Conservation (phyloP, 1,139 yeast genomes). For the Geotrichum siamense region DNA sequence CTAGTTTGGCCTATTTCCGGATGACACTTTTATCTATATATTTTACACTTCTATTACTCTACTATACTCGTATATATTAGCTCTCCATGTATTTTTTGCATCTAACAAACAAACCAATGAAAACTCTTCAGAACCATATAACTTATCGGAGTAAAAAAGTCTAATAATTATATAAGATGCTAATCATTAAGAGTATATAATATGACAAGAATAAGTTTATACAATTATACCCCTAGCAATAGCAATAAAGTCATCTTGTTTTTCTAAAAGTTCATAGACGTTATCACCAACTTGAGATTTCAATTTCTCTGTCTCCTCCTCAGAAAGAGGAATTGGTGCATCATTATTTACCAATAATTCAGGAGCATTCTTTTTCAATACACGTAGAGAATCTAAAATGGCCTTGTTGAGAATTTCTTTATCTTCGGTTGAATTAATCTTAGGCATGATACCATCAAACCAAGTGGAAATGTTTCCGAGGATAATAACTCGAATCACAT, state of each 20-base stretch:
- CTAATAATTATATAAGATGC: no score
- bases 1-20: conserved; percentile 43
- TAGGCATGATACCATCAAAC: conserved; percentile 37
- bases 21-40: no score
- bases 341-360: conserved; percentile 18
- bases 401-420: conserved; percentile 26
- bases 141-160: no score
- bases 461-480: conserved; percentile 81
- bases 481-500: conserved; percentile 76
- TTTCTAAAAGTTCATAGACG: conserved; percentile 46
- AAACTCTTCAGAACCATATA: no score
- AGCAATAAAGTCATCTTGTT: conserved; percentile 48
- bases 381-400: conserved; percentile 30
- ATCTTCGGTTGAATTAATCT: conserved; percentile 28
- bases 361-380: conserved; percentile 27
- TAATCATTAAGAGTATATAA: no score
- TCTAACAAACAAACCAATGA: no score
- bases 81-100: no score
- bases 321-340: conserved; percentile 18
- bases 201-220: conserved; percentile 37
- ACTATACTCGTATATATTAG: no score
- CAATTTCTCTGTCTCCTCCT: conserved; percentile 37
- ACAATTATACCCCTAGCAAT: conserved; percentile 68
- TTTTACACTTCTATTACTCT: no score
- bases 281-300: conserved; percentile 54